Evolutionary conservation across 1,284 basidiomycete genomes (phyloP).

Genomic region (Trametes pubescens): DNA sequence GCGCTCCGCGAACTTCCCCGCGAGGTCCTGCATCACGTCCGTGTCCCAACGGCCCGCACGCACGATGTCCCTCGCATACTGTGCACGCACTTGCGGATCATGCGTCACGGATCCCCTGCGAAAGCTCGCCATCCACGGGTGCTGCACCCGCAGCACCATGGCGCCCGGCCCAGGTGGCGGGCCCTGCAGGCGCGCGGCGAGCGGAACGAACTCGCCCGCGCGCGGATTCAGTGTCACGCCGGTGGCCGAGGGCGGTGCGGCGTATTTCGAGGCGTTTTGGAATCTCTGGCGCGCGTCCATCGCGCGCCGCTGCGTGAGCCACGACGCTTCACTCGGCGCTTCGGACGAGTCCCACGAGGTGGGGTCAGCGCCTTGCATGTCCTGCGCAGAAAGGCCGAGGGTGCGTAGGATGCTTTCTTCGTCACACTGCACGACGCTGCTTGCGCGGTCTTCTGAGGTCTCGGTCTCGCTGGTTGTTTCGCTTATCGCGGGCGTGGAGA

Average conservation of each 20-base stretch:
- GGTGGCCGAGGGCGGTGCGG: neutral
- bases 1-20: constrained; percentile 33
- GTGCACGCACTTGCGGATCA: constrained; percentile 17
- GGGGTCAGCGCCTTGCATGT: constrained; percentile 1
- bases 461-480: constrained; percentile 7
- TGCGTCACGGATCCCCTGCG: constrained; percentile 25
- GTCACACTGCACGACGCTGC: constrained; percentile 1
- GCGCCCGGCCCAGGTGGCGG: neutral
- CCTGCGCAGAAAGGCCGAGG: constrained; percentile 9
- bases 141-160: constrained; percentile 22
- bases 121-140: constrained; percentile 31
- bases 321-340: neutral
- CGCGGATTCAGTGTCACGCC: constrained; percentile 27
- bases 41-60: constrained; percentile 28
- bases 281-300: constrained; percentile 2
- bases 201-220: constrained; percentile 32
- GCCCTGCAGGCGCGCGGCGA: constrained; percentile 18
- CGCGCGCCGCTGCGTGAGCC: constrained; percentile 12
- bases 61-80: constrained; percentile 31
- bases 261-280: neutral
- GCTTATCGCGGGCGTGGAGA: constrained; percentile 16
- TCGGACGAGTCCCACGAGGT: constrained; percentile 6
- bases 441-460: neutral
- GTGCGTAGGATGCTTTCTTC: constrained; percentile 3
- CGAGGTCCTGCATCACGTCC: constrained; percentile 31